phyloP scores from a whole-genome alignment of 768 basidiomycete genomes.

The Serendipita sp. region DNA sequence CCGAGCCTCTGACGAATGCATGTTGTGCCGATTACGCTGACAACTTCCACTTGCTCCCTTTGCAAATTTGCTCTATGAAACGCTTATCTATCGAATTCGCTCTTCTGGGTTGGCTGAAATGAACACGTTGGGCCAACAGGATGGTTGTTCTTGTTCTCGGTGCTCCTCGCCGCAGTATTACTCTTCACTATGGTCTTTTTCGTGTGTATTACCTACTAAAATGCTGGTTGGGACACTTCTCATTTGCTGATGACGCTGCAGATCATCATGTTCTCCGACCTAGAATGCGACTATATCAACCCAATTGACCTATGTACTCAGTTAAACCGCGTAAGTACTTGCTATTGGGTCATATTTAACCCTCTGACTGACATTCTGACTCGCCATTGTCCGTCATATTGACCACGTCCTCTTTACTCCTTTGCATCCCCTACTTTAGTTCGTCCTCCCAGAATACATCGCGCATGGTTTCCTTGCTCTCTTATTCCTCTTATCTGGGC shows the following conservation, averaged over 20 bases:
- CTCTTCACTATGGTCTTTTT: conserved; percentile 99
- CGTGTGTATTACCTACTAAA: conserved; percentile 25
- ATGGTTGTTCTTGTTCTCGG: conserved; percentile 94
- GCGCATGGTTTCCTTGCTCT: conserved; percentile 83
- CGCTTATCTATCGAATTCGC: too few relatives aligned
- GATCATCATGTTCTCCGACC: conserved; percentile 99
- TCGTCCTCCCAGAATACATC: conserved; percentile 91
- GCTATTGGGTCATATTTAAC: not conserved
- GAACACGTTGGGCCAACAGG: conserved; percentile 28
- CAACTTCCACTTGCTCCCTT: too few relatives aligned
- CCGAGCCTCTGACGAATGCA: not conserved
- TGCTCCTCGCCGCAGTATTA: conserved; percentile 85
- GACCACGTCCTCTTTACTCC: not conserved
- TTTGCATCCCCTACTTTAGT: conserved; percentile 31
- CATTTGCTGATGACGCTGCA: conserved; percentile 17
- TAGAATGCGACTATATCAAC: conserved; percentile 99
- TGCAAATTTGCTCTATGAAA: too few relatives aligned
- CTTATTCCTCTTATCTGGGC: conserved; percentile 85
- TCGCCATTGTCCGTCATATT: not conserved
- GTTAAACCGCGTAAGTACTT: conserved; percentile 68
- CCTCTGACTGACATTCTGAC: not conserved
- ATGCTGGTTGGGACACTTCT: not conserved
- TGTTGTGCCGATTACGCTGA: not conserved
- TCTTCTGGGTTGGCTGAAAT: not conserved
- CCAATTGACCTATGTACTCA: conserved; percentile 99